Percentiles rank a stretch among this genome's conserved stretches.
Conservation (phyloP, 805 yeast species). For the Monosporozyma solicola region DNA sequence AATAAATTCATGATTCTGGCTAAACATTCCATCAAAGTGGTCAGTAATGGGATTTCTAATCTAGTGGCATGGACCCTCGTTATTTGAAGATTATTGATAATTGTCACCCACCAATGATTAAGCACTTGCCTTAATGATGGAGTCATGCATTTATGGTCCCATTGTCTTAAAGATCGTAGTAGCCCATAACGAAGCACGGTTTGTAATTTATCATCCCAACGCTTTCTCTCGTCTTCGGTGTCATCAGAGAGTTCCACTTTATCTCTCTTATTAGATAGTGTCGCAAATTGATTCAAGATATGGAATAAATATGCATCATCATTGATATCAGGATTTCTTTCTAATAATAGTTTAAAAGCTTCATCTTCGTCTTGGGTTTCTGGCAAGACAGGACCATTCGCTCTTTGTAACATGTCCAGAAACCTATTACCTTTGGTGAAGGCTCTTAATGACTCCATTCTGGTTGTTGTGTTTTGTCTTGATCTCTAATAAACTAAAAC, state of each 20-base stretch:
- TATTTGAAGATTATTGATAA: constrained; percentile 1
- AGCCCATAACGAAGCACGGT: constrained; percentile 2
- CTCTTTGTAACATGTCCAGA: background rate
- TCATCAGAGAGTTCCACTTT: constrained; percentile 1
- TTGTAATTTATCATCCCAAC: constrained; percentile 1
- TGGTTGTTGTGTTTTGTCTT: background rate
- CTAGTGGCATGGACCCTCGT: background rate
- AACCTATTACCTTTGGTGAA: constrained; percentile 5
- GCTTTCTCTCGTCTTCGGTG: background rate
- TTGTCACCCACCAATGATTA: constrained; percentile 28
- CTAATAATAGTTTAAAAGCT: background rate
- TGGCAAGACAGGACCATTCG: background rate
- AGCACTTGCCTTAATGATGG: constrained; percentile 12
- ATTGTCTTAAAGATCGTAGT: constrained; percentile 1
- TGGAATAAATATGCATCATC: constrained; percentile 17
- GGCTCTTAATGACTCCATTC: constrained; percentile 9
- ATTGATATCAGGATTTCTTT: constrained; percentile 1
- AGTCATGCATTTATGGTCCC: background rate
- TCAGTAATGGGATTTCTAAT: constrained; percentile 9
- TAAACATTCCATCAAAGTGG: constrained; percentile 28
- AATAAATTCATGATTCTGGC: constrained; percentile 3
- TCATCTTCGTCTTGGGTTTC: background rate
- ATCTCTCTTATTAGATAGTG: constrained; percentile 10
- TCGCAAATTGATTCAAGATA: constrained; percentile 17
- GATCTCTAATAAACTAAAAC: background rate